Percentiles rank a stretch among this genome's conserved stretches.
These are phyloP conservation scores for Eucalyptus pumila DNA, from an alignment of 345 rosid genomes.

Conservation along the genomic window DNA sequence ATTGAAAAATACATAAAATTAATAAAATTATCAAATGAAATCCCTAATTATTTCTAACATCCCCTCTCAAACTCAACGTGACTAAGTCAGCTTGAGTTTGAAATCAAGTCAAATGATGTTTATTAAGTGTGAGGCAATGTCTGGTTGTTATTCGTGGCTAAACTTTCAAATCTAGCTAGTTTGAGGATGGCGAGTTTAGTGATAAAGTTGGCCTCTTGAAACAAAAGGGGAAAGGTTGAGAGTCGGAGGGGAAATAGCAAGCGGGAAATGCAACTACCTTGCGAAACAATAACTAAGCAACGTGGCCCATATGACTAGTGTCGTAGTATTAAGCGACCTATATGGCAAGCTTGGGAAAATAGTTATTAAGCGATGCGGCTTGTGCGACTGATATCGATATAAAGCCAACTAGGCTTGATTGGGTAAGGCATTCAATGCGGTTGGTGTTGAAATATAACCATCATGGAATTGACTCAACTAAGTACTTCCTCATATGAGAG, in stretches of 20 bases:
- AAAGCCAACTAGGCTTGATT: too few species aligned
- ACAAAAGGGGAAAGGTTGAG: background rate
- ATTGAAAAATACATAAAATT: too few species aligned
- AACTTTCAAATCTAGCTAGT: too few species aligned
- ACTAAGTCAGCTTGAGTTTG: background rate
- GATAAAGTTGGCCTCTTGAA: too few species aligned
- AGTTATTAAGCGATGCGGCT: background rate
- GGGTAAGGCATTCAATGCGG: accelerated
- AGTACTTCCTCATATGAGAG: too few species aligned
- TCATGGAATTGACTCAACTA: too few species aligned
- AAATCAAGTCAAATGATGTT: background rate
- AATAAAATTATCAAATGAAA: background rate
- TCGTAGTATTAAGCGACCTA: background rate
- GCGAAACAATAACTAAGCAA: background rate
- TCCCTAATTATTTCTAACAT: background rate
- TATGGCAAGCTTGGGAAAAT: background rate
- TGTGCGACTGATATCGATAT: too few species aligned
- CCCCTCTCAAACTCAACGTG: background rate
- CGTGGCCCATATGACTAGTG: too few species aligned
- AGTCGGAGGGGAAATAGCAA: background rate
- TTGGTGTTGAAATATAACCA: too few species aligned
- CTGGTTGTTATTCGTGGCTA: background rate
- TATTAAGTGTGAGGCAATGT: background rate
- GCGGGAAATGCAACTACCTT: background rate
- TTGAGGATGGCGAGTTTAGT: too few species aligned